phyloP scores from a whole-genome alignment of 2,329 filamentous ascomycete genomes.

The Daldinia eschscholtzii region DNA sequence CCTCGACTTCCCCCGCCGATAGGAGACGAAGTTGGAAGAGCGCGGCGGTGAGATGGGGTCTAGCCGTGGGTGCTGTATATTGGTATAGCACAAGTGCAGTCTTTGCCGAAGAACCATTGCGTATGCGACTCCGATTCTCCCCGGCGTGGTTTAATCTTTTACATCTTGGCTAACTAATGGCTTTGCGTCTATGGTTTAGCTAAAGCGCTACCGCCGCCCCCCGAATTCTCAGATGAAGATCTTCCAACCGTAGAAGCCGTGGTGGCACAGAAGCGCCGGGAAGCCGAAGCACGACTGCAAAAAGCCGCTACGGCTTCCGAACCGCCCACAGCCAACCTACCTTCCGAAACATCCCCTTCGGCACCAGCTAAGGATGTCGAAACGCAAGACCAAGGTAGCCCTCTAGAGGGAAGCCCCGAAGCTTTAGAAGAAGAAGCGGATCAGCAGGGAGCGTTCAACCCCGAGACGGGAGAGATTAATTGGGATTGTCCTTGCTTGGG shows the following conservation, averaged over 20 bases:
- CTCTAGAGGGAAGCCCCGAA: conserved; percentile 57
- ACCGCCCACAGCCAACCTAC: conserved; percentile 42
- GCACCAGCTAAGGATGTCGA: conserved; percentile 47
- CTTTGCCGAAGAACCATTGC: conserved; percentile 84
- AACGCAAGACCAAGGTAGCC: conserved; percentile 33
- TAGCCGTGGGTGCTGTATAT: conserved; percentile 84
- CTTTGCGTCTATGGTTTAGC: conserved; percentile 21
- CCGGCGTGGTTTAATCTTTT: background rate
- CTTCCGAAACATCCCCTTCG: conserved; percentile 47
- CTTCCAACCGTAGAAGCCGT: conserved; percentile 76
- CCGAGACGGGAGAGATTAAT: conserved; percentile 99
- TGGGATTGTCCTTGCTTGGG: conserved; percentile 99
- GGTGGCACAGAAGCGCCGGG: conserved; percentile 71
- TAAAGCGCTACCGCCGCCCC: conserved; percentile 58
- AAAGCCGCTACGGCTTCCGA: conserved; percentile 52
- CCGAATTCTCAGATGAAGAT: conserved; percentile 68
- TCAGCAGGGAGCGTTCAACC: conserved; percentile 94
- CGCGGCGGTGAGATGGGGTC: conserved; percentile 76
- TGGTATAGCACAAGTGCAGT: conserved; percentile 92
- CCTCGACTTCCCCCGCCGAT: conserved; percentile 68
- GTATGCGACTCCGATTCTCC: conserved; percentile 60
- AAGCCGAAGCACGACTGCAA: conserved; percentile 56
- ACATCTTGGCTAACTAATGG: background rate
- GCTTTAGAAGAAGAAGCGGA: conserved; percentile 82
- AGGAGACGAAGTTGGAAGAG: conserved; percentile 87